phyloP scores from a whole-genome alignment of 805 yeast genomes.

The Ogataea ganodermae region DNA sequence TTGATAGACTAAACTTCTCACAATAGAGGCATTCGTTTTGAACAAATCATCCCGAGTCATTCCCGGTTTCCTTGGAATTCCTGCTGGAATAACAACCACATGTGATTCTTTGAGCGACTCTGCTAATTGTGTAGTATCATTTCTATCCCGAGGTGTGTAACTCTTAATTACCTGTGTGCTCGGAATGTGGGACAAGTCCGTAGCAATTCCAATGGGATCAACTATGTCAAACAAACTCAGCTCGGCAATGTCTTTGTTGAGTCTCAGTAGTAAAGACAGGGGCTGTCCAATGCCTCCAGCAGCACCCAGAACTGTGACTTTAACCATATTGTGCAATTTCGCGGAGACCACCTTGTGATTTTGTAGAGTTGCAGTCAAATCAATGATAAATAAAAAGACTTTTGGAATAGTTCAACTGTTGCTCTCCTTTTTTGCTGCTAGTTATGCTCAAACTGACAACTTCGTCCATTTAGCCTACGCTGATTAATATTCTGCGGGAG shows the following conservation, averaged over 20 bases:
- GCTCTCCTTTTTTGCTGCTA: not conserved
- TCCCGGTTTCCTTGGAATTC: conserved; percentile 65
- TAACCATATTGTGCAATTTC: not conserved
- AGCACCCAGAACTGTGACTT: conserved; percentile 77
- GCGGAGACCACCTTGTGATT: not conserved
- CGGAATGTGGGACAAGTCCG: conserved; percentile 80
- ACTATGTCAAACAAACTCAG: conserved; percentile 84
- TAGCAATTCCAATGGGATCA: conserved; percentile 80
- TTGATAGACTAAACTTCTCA: conserved; percentile 49
- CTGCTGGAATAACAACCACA: conserved; percentile 58
- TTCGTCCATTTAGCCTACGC: not conserved
- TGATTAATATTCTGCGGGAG: not conserved
- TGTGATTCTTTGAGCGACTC: conserved; percentile 47
- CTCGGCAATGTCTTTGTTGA: conserved; percentile 59
- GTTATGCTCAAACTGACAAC: not conserved
- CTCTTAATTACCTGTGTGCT: conserved; percentile 45
- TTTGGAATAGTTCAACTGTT: too few species aligned
- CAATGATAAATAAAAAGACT: too few species aligned
- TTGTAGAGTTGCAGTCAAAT: too few species aligned
- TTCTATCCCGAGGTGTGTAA: conserved; percentile 39
- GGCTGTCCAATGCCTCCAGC: conserved; percentile 97
- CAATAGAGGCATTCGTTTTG: conserved; percentile 56
- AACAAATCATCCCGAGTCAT: conserved; percentile 64
- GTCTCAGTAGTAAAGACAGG: conserved; percentile 73
- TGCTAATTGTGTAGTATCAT: conserved; percentile 31